Evolutionary conservation across 805 yeast genomes (phyloP).

Genomic region (Wickerhamomyces xylosicus): DNA sequence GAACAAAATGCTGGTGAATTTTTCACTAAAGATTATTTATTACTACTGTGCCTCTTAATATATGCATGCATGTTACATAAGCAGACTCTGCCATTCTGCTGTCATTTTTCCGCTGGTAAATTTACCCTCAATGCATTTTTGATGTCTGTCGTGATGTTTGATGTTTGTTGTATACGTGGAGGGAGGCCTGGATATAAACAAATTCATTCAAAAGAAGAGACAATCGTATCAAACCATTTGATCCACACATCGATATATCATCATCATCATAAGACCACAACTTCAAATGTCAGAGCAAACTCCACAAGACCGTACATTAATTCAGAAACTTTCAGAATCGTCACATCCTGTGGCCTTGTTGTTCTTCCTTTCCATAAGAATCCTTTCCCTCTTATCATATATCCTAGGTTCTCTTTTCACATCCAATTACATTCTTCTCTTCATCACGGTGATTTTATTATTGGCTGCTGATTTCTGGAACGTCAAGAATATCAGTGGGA

Average conservation of each 20-base stretch:
- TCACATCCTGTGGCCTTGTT: constrained; percentile 77
- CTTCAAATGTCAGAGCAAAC: not conserved
- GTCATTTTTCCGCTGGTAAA: too few species aligned
- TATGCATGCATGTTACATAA: too few species aligned
- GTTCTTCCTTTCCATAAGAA: constrained; percentile 50
- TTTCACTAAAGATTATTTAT: too few species aligned
- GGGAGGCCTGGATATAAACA: not conserved
- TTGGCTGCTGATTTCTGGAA: constrained; percentile 92
- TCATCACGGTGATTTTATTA: constrained; percentile 66
- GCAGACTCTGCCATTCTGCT: too few species aligned
- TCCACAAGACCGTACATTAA: constrained; percentile 20
- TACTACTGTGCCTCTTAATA: too few species aligned
- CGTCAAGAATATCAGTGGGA: constrained; percentile 82
- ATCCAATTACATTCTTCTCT: constrained; percentile 58
- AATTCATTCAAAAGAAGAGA: too few species aligned
- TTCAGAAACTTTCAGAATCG: constrained; percentile 48
- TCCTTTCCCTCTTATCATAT: constrained; percentile 54
- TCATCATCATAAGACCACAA: not conserved
- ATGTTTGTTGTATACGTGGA: too few species aligned
- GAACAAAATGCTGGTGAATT: too few species aligned
- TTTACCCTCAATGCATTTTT: too few species aligned
- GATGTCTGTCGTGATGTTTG: too few species aligned
- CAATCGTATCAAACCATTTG: too few species aligned
- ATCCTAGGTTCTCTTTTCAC: constrained; percentile 65
- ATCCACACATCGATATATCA: not conserved